A percentile compares a stretch with the other conserved stretches of the same genome.
Conservation (phyloP, 441 rosid genomes). For the Manihot esculenta region DNA sequence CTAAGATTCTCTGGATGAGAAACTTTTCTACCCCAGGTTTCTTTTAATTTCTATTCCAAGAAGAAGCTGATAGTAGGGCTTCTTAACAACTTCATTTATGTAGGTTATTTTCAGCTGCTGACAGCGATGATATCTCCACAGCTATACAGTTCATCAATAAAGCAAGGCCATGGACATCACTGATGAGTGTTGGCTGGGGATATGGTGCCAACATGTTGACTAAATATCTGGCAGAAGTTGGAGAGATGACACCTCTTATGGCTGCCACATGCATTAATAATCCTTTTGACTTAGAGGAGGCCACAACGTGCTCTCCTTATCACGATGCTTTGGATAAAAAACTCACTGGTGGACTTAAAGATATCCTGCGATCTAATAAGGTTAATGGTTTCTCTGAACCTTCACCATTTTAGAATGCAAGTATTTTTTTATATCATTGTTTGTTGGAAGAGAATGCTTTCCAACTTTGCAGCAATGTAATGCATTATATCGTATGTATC, state of each 20-base stretch:
- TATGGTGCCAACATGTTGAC: slow-evolving; percentile 94
- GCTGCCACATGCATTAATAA: slow-evolving; percentile 92
- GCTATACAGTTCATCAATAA: slow-evolving; percentile 70
- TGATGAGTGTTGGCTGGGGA: slow-evolving; percentile 88
- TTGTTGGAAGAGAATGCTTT: slow-evolving; percentile 11
- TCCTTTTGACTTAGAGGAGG: slow-evolving; percentile 96
- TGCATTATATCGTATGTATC: slow-evolving; percentile 7
- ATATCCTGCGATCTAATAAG: slow-evolving; percentile 84
- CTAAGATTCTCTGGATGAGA: slow-evolving; percentile 10
- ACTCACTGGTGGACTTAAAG: slow-evolving; percentile 72
- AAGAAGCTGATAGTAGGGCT: slow-evolving; percentile 34
- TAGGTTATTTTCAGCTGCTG: slow-evolving; percentile 99
- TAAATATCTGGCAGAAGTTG: slow-evolving; percentile 87
- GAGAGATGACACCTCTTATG: slow-evolving; percentile 80
- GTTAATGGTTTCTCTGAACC: slow-evolving; percentile 39
- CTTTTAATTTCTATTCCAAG: slow-evolving; percentile 16
- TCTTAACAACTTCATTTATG: slow-evolving; percentile 42
- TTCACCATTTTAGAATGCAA: slow-evolving; percentile 13
- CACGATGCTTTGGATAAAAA: slow-evolving; percentile 48
- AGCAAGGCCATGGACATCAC: slow-evolving; percentile 90
- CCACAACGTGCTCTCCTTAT: slow-evolving; percentile 63
- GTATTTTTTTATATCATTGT: slow-evolving; percentile 13
- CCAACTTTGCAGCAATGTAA: slow-evolving; percentile 1
- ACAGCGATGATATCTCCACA: slow-evolving; percentile 89
- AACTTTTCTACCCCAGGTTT: slow-evolving; percentile 11